phyloP scores from a whole-genome alignment of 495 filamentous ascomycete species.

The Aspergillus baeticus region DNA sequence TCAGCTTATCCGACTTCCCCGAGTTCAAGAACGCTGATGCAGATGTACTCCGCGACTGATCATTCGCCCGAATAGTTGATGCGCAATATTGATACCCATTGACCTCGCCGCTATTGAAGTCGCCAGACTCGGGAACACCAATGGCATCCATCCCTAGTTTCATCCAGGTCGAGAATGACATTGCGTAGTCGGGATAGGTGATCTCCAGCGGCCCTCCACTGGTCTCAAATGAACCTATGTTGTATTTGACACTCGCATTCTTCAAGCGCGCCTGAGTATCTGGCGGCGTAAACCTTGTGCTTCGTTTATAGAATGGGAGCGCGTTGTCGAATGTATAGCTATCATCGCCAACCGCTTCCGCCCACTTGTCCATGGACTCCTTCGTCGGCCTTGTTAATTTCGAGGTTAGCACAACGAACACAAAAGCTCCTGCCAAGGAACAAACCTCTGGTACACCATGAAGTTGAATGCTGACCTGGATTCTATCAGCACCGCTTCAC shows the following conservation, averaged over 20 bases:
- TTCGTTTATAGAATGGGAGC: constrained; percentile 55
- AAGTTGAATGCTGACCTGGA: constrained; percentile 31
- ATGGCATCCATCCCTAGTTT: constrained; percentile 34
- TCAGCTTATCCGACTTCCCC: constrained; percentile 1
- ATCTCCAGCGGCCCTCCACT: constrained; percentile 48
- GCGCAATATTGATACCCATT: constrained; percentile 39
- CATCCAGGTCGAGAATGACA: constrained; percentile 44
- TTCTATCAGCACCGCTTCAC: not conserved
- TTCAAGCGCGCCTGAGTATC: constrained; percentile 25
- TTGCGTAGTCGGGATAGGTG: constrained; percentile 48
- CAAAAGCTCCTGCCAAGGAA: not conserved
- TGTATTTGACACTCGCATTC: constrained; percentile 48
- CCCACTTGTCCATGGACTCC: constrained; percentile 52
- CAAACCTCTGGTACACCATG: constrained; percentile 39
- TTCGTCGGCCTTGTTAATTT: constrained; percentile 40
- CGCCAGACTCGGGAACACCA: constrained; percentile 31
- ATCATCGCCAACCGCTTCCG: constrained; percentile 53
- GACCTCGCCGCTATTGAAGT: constrained; percentile 43
- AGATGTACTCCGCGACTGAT: constrained; percentile 37
- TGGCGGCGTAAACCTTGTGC: constrained; percentile 51
- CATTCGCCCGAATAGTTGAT: constrained; percentile 35
- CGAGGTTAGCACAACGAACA: too few species aligned
- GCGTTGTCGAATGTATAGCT: constrained; percentile 53
- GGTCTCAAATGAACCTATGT: constrained; percentile 29
- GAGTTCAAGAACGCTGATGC: constrained; percentile 29